phyloP scores from a whole-genome alignment of 2,329 filamentous ascomycete species.

The Orbilia javanica region DNA sequence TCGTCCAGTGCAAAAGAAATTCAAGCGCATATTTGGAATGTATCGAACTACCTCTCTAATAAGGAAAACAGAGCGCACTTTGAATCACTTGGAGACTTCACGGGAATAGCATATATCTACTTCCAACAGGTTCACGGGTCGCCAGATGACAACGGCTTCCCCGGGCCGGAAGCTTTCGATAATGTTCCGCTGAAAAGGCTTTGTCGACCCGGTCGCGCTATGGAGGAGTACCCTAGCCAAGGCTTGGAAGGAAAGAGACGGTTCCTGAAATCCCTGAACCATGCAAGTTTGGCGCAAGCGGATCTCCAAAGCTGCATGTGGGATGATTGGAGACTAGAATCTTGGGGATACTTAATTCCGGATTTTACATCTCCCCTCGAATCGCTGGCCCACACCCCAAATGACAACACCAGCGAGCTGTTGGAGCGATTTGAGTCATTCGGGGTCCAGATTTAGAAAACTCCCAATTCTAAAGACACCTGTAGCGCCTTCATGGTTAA shows the following conservation, averaged over 20 bases:
- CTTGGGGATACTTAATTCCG: constrained; percentile 26
- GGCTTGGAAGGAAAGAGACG: constrained; percentile 4
- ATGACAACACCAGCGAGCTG: too few species aligned
- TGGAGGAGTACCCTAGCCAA: background rate
- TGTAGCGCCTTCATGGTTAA: too few species aligned
- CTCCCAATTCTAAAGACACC: too few species aligned
- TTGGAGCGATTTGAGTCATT: background rate
- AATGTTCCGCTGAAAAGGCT: constrained; percentile 12
- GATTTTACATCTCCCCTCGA: background rate
- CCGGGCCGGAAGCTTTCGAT: constrained; percentile 19
- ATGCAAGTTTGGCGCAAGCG: background rate
- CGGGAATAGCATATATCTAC: constrained; percentile 30
- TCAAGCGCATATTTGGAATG: background rate
- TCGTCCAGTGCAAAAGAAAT: background rate
- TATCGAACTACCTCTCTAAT: constrained; percentile 3
- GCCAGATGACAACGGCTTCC: background rate
- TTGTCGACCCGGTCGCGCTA: background rate
- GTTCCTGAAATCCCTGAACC: constrained; percentile 17
- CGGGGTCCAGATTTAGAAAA: background rate
- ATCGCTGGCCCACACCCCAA: background rate
- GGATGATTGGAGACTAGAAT: constrained; percentile 46
- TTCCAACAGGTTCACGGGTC: constrained; percentile 1
- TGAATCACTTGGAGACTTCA: constrained; percentile 4
- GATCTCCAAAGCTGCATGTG: constrained; percentile 36
- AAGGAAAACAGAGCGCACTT: background rate